These are phyloP conservation scores for Apiospora saccharicola DNA, from an alignment of 2,329 filamentous ascomycete species.

Conservation along the genomic window DNA sequence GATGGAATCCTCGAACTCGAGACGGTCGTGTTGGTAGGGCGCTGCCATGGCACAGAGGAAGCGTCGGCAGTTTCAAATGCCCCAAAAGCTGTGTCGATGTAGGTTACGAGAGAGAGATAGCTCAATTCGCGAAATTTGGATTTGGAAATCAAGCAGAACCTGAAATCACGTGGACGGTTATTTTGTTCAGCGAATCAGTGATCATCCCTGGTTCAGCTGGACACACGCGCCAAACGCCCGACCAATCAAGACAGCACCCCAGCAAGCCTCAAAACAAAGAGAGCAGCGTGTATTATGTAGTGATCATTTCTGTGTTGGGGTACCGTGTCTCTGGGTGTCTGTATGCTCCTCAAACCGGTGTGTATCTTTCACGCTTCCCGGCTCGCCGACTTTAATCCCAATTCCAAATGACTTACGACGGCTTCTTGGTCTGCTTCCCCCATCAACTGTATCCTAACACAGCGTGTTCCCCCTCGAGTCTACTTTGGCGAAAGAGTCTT, in stretches of 20 bases:
- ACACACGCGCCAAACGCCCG: no score
- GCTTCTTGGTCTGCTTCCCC: background rate
- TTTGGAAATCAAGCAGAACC: background rate
- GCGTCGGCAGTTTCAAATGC: no score
- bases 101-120: background rate
- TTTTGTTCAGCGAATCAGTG: background rate
- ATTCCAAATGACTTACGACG: no score
- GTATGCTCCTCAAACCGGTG: no score
- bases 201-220: no score
- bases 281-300: no score
- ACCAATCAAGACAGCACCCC: background rate
- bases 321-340: no score
- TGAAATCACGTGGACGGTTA: background rate
- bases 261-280: no score
- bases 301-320: no score
- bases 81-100: no score
- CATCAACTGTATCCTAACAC: background rate
- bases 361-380: no score
- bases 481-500: background rate
- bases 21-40: background rate
- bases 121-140: background rate
- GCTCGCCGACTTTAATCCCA: no score
- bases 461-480: background rate
- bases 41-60: background rate
- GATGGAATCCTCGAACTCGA: background rate